These are phyloP conservation scores for Akanthomyces uredinophilus DNA, from an alignment of 2,329 filamentous ascomycete species.

Conservation along the genomic window DNA sequence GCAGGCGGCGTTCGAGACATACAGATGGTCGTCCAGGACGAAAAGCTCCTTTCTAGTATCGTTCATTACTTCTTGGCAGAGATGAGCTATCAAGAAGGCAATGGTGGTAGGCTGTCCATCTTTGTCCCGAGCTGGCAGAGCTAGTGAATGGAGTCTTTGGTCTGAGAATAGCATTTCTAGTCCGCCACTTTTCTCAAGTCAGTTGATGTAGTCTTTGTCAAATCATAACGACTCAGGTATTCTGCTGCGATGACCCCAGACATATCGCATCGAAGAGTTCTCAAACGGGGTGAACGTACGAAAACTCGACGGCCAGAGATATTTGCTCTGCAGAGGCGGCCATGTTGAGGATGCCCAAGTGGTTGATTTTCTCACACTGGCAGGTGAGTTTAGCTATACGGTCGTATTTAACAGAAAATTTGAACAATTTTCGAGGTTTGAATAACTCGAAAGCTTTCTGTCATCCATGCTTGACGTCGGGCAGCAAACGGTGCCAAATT, in stretches of 20 bases:
- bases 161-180: slow-evolving; percentile 92
- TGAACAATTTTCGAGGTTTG: neutral
- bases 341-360: slow-evolving; percentile 8
- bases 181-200: slow-evolving; percentile 59
- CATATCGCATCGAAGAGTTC: neutral
- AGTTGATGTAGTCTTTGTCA: neutral
- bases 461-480: neutral
- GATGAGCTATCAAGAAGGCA: slow-evolving; percentile 69
- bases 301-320: slow-evolving; percentile 67
- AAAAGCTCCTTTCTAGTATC: slow-evolving; percentile 85
- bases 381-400: neutral
- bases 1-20: slow-evolving; percentile 37
- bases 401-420: neutral
- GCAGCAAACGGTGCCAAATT: neutral
- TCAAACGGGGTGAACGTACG: slow-evolving; percentile 30
- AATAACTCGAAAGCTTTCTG: neutral
- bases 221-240: neutral
- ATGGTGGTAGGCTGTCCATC: slow-evolving; percentile 62
- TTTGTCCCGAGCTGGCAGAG: slow-evolving; percentile 58
- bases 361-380: neutral
- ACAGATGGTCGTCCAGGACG: slow-evolving; percentile 83
- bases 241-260: neutral
- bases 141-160: slow-evolving; percentile 65
- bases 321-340: slow-evolving; percentile 30
- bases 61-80: slow-evolving; percentile 78